A percentile compares a stretch with the other conserved stretches of the same genome.
These are phyloP conservation scores for Fibroporia radiculosa DNA, from an alignment of 768 basidiomycete genomes.

Conservation along the genomic window DNA sequence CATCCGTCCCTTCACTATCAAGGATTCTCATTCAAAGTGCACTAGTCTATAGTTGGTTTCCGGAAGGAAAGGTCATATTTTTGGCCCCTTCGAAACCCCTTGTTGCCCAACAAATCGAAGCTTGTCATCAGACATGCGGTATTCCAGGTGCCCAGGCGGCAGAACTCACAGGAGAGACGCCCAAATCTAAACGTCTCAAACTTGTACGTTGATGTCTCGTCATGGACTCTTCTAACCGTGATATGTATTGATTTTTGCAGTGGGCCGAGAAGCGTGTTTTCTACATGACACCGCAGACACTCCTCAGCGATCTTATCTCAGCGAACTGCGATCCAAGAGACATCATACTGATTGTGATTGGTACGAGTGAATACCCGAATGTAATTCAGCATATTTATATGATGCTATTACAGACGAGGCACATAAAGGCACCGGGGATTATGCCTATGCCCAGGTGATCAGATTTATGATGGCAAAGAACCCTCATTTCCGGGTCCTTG, in stretches of 20 bases:
- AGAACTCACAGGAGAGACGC: conserved; percentile 78
- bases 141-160: conserved; percentile 82
- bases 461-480: conserved; percentile 92
- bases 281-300: conserved; percentile 94
- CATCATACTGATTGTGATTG: conserved; percentile 84
- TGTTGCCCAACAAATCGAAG: conserved; percentile 90
- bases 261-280: conserved; percentile 82
- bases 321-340: conserved; percentile 71
- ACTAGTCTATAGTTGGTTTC: conserved; percentile 87
- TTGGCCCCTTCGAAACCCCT: conserved; percentile 95
- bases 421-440: conserved; percentile 88
- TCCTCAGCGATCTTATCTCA: conserved; percentile 75
- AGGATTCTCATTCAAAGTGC: not conserved
- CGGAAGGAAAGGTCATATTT: conserved; percentile 87
- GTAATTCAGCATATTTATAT: not conserved
- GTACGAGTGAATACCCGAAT: conserved; percentile 27
- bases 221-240: not conserved
- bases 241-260: conserved; percentile 28
- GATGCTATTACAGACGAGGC: conserved; percentile 68
- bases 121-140: conserved; percentile 89
- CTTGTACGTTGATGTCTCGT: conserved; percentile 38
- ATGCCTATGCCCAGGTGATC: conserved; percentile 85
- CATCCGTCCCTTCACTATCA: conserved; percentile 6
- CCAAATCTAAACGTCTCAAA: conserved; percentile 42
- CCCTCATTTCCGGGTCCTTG: conserved; percentile 86